phyloP scores from a whole-genome alignment of 2,329 filamentous ascomycete genomes.

The Trichoderma sp. region DNA sequence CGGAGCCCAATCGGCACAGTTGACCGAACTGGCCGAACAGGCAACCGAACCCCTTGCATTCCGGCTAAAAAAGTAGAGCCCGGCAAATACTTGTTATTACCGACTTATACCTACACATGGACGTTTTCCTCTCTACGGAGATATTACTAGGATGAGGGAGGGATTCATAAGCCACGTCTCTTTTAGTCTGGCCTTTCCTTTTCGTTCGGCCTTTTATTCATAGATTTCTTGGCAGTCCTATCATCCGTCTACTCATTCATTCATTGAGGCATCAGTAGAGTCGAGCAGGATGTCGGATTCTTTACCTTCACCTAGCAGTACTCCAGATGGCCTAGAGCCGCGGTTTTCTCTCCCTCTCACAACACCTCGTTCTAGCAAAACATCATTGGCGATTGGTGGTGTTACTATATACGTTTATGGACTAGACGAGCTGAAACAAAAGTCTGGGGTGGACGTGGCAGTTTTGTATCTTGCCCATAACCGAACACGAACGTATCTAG shows the following conservation, averaged over 20 bases:
- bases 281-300: neutral
- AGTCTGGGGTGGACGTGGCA: neutral
- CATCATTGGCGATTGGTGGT: neutral
- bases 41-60: neutral
- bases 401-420: conserved; percentile 4
- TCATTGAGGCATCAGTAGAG: neutral
- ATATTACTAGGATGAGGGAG: neutral
- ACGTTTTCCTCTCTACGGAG: neutral
- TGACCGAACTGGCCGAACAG: neutral
- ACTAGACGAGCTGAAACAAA: neutral
- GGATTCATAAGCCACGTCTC: neutral
- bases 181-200: neutral
- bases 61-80: neutral
- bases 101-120: neutral
- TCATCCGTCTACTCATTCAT: neutral
- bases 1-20: neutral
- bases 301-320: neutral
- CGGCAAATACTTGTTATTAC: neutral
- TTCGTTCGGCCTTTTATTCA: neutral
- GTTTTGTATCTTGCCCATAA: conserved; percentile 9
- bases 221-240: neutral
- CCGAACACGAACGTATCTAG: neutral
- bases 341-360: conserved; percentile 1
- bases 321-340: neutral
- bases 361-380: conserved; percentile 5